Evolutionary conservation across 2,329 filamentous ascomycete genomes (phyloP).

Genomic region (Botrytis hyacinthi): DNA sequence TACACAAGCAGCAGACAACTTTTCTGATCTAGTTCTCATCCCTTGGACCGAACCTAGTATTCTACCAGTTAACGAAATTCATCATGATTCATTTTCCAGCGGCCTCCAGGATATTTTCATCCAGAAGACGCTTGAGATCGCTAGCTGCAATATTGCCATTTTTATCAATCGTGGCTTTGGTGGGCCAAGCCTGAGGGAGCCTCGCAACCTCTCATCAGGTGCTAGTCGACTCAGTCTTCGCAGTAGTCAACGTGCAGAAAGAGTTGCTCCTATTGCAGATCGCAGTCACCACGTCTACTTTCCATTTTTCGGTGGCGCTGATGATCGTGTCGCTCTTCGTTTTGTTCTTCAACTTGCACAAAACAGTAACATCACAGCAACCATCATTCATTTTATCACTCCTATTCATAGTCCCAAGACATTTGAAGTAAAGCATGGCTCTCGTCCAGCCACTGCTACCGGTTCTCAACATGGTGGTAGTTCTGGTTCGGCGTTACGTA

Average conservation of each 20-base stretch:
- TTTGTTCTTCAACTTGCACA: constrained; percentile 82
- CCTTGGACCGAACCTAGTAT: constrained; percentile 85
- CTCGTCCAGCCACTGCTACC: constrained; percentile 6
- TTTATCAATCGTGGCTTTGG: constrained; percentile 74
- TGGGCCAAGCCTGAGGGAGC: constrained; percentile 45
- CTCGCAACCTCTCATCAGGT: constrained; percentile 44
- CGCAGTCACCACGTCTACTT: constrained; percentile 82
- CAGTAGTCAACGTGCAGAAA: constrained; percentile 56
- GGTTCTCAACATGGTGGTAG: constrained; percentile 9
- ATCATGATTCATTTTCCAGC: constrained; percentile 57
- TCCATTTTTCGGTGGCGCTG: constrained; percentile 79
- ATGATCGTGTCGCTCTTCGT: constrained; percentile 76
- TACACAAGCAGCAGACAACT: constrained; percentile 66
- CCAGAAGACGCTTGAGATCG: constrained; percentile 60
- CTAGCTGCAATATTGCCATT: constrained; percentile 68
- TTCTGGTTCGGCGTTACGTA: constrained; percentile 25
- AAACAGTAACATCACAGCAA: constrained; percentile 75
- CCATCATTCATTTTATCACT: constrained; percentile 60
- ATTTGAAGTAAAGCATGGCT: constrained; percentile 19
- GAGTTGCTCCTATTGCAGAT: constrained; percentile 58
- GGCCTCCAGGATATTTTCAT: constrained; percentile 72
- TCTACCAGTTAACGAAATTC: constrained; percentile 59
- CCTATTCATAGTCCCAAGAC: constrained; percentile 30
- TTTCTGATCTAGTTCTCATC: constrained; percentile 73
- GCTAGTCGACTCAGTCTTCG: constrained; percentile 56